phyloP scores from a whole-genome alignment of 257 asterid species.

The Haberlea rhodopensis region DNA sequence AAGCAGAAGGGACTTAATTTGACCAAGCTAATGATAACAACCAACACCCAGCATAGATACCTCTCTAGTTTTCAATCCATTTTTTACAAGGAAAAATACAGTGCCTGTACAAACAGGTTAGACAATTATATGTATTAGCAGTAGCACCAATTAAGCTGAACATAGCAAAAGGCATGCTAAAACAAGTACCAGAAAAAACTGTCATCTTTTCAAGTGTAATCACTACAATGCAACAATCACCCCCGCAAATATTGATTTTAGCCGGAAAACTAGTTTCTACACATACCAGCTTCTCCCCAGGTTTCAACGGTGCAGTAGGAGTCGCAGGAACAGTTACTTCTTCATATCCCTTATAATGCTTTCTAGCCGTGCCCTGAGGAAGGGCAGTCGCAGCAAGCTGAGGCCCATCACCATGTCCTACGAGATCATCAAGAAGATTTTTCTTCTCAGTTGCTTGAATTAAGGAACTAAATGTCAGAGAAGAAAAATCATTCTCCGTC shows the following conservation, averaged over 20 bases:
- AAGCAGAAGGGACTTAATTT: no score
- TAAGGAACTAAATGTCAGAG: constrained; percentile 69
- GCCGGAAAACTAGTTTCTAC: neutral
- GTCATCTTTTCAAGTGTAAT: neutral
- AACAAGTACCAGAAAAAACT: neutral
- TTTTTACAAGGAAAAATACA: no score
- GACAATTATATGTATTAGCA: no score
- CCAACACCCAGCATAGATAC: no score
- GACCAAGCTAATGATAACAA: no score
- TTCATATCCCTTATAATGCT: constrained; percentile 84
- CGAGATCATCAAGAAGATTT: constrained; percentile 68
- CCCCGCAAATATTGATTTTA: neutral
- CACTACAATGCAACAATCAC: neutral
- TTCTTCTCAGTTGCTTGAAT: constrained; percentile 92
- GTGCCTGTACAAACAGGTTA: no score
- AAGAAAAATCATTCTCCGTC: constrained; percentile 61
- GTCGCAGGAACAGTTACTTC: constrained; percentile 90
- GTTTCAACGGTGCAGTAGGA: constrained; percentile 91
- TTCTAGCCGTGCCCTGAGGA: constrained; percentile 85
- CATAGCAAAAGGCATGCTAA: neutral
- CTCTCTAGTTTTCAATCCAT: no score
- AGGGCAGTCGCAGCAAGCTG: constrained; percentile 70
- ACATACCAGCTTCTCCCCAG: constrained; percentile 88
- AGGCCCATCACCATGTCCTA: constrained; percentile 80
- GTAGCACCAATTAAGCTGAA: no score